phyloP scores from a whole-genome alignment of 495 filamentous ascomycete genomes.

The Peziza echinospora region DNA sequence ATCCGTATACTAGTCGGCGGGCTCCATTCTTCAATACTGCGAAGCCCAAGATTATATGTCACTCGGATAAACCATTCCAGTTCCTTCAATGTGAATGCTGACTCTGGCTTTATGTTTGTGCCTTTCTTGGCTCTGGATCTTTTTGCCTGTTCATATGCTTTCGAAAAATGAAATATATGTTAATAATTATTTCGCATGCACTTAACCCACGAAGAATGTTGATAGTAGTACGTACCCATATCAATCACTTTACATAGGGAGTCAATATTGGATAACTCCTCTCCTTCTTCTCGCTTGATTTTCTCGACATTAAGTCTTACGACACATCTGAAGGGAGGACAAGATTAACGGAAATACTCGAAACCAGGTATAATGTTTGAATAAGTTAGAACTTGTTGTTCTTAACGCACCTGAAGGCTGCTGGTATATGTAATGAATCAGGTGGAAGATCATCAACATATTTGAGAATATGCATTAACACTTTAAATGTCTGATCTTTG shows the following conservation, averaged over 20 bases:
- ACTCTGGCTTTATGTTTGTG: slow-evolving; percentile 7
- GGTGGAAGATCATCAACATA: slow-evolving; percentile 31
- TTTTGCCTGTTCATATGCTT: slow-evolving; percentile 27
- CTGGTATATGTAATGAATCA: slow-evolving; percentile 35
- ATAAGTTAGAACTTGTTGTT: too few relatives aligned
- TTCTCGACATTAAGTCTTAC: slow-evolving; percentile 38
- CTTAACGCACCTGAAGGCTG: slow-evolving; percentile 13
- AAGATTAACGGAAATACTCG: too few relatives aligned
- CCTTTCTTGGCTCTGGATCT: slow-evolving; percentile 13
- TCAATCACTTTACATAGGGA: slow-evolving; percentile 12
- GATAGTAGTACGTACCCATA: background rate
- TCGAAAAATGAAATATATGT: slow-evolving; percentile 5
- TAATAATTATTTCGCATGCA: slow-evolving; percentile 1
- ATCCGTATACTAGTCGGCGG: slow-evolving; percentile 33
- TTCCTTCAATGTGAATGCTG: slow-evolving; percentile 36
- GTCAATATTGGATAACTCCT: slow-evolving; percentile 19
- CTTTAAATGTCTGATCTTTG: slow-evolving; percentile 31
- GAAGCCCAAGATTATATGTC: slow-evolving; percentile 51
- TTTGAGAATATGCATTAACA: slow-evolving; percentile 36
- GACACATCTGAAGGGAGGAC: slow-evolving; percentile 40
- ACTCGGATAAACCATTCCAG: slow-evolving; percentile 66
- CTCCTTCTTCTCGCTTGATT: slow-evolving; percentile 23
- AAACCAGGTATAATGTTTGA: too few relatives aligned
- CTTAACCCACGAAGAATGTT: too few relatives aligned
- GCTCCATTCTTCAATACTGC: slow-evolving; percentile 33